phyloP scores from a whole-genome alignment of 768 basidiomycete genomes.

The Rhizopogon roseolus region DNA sequence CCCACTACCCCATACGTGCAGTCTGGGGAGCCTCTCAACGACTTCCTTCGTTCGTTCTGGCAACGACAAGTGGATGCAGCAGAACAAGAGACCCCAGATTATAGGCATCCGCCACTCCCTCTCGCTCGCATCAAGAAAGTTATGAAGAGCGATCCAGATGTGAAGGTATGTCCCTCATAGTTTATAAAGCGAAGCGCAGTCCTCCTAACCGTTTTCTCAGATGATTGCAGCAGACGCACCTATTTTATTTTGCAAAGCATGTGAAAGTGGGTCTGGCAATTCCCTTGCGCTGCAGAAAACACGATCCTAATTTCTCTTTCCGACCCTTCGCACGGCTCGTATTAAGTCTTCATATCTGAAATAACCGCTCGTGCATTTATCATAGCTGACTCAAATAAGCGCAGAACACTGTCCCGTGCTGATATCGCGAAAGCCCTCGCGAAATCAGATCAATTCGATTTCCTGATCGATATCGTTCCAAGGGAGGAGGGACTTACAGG shows the following conservation, averaged over 20 bases:
- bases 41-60: conserved; percentile 87
- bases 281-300: background rate
- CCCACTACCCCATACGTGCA: conserved; percentile 64
- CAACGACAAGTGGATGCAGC: conserved; percentile 82
- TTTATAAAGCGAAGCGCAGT: conserved; percentile 2
- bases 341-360: conserved; percentile 91
- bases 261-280: conserved; percentile 75
- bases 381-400: conserved; percentile 92
- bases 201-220: conserved; percentile 32
- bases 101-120: conserved; percentile 83
- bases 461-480: conserved; percentile 93
- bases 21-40: conserved; percentile 80
- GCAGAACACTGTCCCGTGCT: conserved; percentile 88
- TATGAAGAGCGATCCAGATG: conserved; percentile 97
- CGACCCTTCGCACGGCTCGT: background rate
- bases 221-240: conserved; percentile 99
- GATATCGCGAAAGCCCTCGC: conserved; percentile 92
- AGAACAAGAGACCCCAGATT: conserved; percentile 86
- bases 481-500: conserved; percentile 56
- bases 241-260: conserved; percentile 95
- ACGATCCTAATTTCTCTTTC: background rate
- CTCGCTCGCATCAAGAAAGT: conserved; percentile 98
- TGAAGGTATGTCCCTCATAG: conserved; percentile 63
- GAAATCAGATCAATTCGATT: conserved; percentile 96
- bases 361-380: conserved; percentile 95